Evolutionary conservation across 192 early-diverging fungal species (phyloP).

Genomic region (Coemansia sp.): DNA sequence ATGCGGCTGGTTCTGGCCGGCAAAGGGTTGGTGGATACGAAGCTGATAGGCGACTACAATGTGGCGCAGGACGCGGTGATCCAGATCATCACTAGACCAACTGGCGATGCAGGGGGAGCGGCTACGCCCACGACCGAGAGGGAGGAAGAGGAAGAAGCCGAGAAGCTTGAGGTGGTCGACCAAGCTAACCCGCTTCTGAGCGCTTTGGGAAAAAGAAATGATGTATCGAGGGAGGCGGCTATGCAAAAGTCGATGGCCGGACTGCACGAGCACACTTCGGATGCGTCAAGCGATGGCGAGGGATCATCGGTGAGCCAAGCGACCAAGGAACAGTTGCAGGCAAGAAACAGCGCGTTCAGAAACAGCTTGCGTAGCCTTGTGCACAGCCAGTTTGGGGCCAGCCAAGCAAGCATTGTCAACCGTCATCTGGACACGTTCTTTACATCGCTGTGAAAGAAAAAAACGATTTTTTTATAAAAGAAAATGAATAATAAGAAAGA

Average conservation of each 20-base stretch:
- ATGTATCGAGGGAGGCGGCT: background rate
- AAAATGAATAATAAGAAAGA: too few relatives aligned
- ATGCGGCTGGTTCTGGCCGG: conserved; percentile 44
- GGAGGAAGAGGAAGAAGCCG: background rate
- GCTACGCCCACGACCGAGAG: background rate
- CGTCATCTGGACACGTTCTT: conserved; percentile 18
- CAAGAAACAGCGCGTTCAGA: conserved; percentile 37
- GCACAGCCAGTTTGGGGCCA: conserved; percentile 21
- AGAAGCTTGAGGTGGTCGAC: conserved; percentile 10
- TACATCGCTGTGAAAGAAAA: conserved; percentile 8
- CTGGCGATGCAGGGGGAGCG: background rate
- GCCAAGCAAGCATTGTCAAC: conserved; percentile 27
- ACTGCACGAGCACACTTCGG: conserved; percentile 6
- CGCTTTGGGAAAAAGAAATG: conserved; percentile 16
- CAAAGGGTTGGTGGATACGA: conserved; percentile 46
- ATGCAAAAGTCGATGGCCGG: conserved; percentile 4
- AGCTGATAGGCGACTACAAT: conserved; percentile 50
- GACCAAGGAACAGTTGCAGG: conserved; percentile 31
- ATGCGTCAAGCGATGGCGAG: conserved; percentile 32
- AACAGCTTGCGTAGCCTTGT: conserved; percentile 27
- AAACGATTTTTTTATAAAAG: too few relatives aligned
- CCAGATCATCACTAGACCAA: conserved; percentile 44
- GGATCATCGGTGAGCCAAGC: conserved; percentile 1
- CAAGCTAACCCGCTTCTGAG: conserved; percentile 38
- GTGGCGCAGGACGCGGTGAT: conserved; percentile 37